phyloP scores from a whole-genome alignment of 2,329 filamentous ascomycete genomes.

The Stachybotrys elegans region DNA sequence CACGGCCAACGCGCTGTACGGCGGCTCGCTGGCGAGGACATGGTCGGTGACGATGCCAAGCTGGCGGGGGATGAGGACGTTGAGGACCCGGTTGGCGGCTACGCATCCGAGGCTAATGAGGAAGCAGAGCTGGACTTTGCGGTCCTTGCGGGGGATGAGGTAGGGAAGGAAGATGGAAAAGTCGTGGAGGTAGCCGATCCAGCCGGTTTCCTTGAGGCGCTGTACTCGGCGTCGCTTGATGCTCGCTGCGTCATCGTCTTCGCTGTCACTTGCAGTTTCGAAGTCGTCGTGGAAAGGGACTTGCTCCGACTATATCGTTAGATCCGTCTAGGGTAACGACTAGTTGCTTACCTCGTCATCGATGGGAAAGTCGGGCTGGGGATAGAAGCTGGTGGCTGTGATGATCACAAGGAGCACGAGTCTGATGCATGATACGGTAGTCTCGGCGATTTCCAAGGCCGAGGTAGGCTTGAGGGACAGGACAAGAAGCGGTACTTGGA shows the following conservation, averaged over 20 bases:
- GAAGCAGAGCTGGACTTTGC: conserved; percentile 23
- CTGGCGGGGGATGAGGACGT: conserved; percentile 25
- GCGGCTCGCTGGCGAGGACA: conserved; percentile 14
- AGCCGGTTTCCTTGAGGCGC: conserved; percentile 21
- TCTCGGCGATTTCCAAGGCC: conserved; percentile 1
- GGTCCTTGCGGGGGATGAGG: conserved; percentile 23
- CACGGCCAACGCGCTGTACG: conserved; percentile 13
- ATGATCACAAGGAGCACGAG: conserved; percentile 2
- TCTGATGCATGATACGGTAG: neutral
- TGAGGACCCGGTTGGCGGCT: conserved; percentile 17
- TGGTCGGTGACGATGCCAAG: conserved; percentile 24
- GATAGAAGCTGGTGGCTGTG: neutral
- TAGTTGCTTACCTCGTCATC: too few species aligned
- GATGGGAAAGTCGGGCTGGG: neutral
- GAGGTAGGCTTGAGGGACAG: neutral
- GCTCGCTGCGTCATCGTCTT: conserved; percentile 14
- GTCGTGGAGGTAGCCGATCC: conserved; percentile 23
- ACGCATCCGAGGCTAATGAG: conserved; percentile 17
- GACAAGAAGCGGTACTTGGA: neutral
- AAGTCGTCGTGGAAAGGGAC: neutral
- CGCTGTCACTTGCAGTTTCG: conserved; percentile 12
- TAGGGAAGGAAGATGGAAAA: conserved; percentile 24
- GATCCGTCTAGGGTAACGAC: too few species aligned
- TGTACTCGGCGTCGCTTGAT: conserved; percentile 21
- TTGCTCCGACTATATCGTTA: too few species aligned